A percentile compares a stretch with the other conserved stretches of the same genome.
Evolutionary conservation across 768 basidiomycete species (phyloP).

Genomic region (Hydnum rufescens): DNA sequence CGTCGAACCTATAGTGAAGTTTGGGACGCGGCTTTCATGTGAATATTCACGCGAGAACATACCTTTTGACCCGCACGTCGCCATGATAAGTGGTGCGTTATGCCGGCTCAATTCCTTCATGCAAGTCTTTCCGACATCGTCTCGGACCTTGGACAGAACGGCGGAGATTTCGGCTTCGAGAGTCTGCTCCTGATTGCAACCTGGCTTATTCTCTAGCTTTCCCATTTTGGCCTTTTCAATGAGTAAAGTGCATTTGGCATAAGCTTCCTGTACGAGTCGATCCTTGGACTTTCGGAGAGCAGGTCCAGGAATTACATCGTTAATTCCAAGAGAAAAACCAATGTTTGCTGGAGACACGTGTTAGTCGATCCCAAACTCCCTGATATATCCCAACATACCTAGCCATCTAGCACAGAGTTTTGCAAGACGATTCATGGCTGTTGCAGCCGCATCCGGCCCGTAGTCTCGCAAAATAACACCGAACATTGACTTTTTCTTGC

Average conservation of each 20-base stretch:
- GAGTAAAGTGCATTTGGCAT: slow-evolving; percentile 65
- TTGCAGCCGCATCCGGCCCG: slow-evolving; percentile 82
- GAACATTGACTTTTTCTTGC: slow-evolving; percentile 98
- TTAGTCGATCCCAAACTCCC: not conserved
- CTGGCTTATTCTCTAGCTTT: slow-evolving; percentile 88
- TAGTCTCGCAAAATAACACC: slow-evolving; percentile 96
- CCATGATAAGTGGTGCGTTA: slow-evolving; percentile 97
- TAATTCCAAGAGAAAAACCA: slow-evolving; percentile 95
- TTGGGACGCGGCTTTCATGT: not conserved
- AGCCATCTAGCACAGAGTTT: slow-evolving; percentile 91
- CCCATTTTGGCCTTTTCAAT: slow-evolving; percentile 85
- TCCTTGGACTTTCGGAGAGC: slow-evolving; percentile 68
- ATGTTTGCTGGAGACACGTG: slow-evolving; percentile 56
- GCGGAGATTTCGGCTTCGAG: slow-evolving; percentile 92
- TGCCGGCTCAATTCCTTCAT: slow-evolving; percentile 96
- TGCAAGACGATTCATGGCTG: slow-evolving; percentile 88
- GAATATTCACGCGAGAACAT: not conserved
- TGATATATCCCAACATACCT: slow-evolving; percentile 27
- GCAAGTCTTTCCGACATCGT: slow-evolving; percentile 89
- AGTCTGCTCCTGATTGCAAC: slow-evolving; percentile 91
- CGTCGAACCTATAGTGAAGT: slow-evolving; percentile 56
- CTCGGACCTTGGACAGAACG: slow-evolving; percentile 85
- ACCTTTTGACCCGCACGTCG: slow-evolving; percentile 98
- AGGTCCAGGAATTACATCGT: slow-evolving; percentile 92
- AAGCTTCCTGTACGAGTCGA: slow-evolving; percentile 67